Evolutionary conservation across 129 eudicot species (phyloP).

Genomic region (Lactuca sativa): DNA sequence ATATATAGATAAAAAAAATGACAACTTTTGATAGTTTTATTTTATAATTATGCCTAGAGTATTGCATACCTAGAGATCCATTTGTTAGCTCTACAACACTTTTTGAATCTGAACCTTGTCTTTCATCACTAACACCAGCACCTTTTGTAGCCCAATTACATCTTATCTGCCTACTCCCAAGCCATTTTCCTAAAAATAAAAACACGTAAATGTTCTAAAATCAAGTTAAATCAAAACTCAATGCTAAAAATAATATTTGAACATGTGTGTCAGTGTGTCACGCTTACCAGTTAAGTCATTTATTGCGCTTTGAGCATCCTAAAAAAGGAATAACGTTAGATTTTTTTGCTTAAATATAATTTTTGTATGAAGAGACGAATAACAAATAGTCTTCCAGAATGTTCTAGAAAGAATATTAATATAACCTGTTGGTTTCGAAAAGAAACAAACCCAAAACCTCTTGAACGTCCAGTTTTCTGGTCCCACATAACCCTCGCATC

Average conservation of each 20-base stretch:
- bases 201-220: background rate
- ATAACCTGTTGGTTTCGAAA: conserved; percentile 78
- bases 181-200: conserved; percentile 62
- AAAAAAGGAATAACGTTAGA: conserved; percentile 21
- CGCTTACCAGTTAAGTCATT: conserved; percentile 70
- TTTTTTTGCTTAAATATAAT: background rate
- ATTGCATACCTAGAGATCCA: no score
- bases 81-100: no score
- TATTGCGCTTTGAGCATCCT: conserved; percentile 93
- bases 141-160: conserved; percentile 97
- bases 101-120: conserved; percentile 46
- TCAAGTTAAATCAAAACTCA: background rate
- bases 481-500: conserved; percentile 99
- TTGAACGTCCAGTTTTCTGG: conserved; percentile 83
- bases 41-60: no score
- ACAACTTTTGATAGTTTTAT: no score
- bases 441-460: conserved; percentile 90
- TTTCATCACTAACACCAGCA: conserved; percentile 69
- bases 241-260: background rate
- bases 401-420: background rate
- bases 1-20: no score
- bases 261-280: background rate
- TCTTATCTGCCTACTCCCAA: conserved; percentile 87
- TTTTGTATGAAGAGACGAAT: background rate
- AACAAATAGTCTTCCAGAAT: conserved; percentile 9